Evolutionary conservation across 768 basidiomycete genomes (phyloP).

Genomic region (Rhodotorula sphaerocarpa): DNA sequence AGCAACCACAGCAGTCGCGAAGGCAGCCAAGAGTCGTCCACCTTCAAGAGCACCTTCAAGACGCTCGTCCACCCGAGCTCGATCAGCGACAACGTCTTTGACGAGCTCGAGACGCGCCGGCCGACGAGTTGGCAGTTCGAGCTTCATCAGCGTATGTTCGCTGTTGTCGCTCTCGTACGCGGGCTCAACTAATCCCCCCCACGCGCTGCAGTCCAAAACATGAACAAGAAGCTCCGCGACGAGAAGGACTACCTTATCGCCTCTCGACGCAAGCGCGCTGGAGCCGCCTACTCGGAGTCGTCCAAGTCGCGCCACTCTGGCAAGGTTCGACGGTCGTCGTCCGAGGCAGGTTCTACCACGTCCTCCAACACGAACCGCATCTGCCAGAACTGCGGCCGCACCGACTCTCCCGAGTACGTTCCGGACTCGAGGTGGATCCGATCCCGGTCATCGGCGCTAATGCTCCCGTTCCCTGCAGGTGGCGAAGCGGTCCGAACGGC

Average conservation of each 20-base stretch:
- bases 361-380: constrained; percentile 7
- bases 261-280: constrained; percentile 7
- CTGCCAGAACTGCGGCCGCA: constrained; percentile 31
- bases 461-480: constrained; percentile 42
- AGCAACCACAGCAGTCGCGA: constrained; percentile 1
- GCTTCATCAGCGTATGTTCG: constrained; percentile 34
- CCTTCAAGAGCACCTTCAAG: constrained; percentile 33
- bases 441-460: no score
- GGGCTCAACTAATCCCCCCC: background rate
- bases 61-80: constrained; percentile 30
- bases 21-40: background rate
- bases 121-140: constrained; percentile 76
- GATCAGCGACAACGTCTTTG: constrained; percentile 54
- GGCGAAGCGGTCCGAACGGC: constrained; percentile 90
- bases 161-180: no score
- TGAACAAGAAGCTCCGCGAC: constrained; percentile 32
- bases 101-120: constrained; percentile 60
- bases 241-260: constrained; percentile 31
- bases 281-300: constrained; percentile 3
- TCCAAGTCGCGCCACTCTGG: background rate
- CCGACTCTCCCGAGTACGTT: constrained; percentile 27
- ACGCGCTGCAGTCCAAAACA: constrained; percentile 22
- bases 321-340: constrained; percentile 10
- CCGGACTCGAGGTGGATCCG: no score
- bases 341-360: constrained; percentile 16